These are phyloP conservation scores for Helotiales sp. DNA, from an alignment of 2,329 filamentous ascomycete genomes.

Conservation along the genomic window DNA sequence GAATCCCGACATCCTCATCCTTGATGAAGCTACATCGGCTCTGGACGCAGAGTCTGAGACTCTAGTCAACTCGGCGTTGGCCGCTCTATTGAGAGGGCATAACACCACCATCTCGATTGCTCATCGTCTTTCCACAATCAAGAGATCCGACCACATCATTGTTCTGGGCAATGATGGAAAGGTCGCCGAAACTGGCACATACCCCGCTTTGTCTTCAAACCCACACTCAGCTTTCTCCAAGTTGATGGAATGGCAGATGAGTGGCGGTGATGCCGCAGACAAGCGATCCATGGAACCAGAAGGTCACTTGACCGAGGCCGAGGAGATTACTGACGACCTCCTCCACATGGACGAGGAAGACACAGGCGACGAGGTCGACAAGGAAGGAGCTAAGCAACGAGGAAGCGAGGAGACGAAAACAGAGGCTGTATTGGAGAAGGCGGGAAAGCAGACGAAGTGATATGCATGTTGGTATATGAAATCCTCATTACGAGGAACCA, in stretches of 20 bases:
- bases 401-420: slow-evolving; percentile 17
- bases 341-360: slow-evolving; percentile 22
- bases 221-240: slow-evolving; percentile 84
- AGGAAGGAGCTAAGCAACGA: slow-evolving; percentile 14
- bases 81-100: slow-evolving; percentile 75
- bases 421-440: slow-evolving; percentile 9
- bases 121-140: slow-evolving; percentile 93
- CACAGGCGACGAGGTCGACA: slow-evolving; percentile 19
- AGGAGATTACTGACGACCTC: slow-evolving; percentile 30
- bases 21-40: slow-evolving; percentile 95
- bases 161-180: slow-evolving; percentile 83
- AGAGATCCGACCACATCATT: slow-evolving; percentile 91
- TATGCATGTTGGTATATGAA: neutral
- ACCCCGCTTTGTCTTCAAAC: slow-evolving; percentile 71
- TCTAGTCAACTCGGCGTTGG: slow-evolving; percentile 87
- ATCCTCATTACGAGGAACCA: neutral
- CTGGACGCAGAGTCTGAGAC: slow-evolving; percentile 97
- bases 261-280: slow-evolving; percentile 66
- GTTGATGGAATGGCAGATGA: slow-evolving; percentile 99
- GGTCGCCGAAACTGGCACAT: slow-evolving; percentile 89
- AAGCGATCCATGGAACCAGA: slow-evolving; percentile 32
- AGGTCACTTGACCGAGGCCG: slow-evolving; percentile 31
- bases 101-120: slow-evolving; percentile 98
- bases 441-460: slow-evolving; percentile 15
- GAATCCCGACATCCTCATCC: slow-evolving; percentile 92